Conservation (phyloP, 2,329 filamentous ascomycete genomes). For the Periglandula ipomoeae region DNA sequence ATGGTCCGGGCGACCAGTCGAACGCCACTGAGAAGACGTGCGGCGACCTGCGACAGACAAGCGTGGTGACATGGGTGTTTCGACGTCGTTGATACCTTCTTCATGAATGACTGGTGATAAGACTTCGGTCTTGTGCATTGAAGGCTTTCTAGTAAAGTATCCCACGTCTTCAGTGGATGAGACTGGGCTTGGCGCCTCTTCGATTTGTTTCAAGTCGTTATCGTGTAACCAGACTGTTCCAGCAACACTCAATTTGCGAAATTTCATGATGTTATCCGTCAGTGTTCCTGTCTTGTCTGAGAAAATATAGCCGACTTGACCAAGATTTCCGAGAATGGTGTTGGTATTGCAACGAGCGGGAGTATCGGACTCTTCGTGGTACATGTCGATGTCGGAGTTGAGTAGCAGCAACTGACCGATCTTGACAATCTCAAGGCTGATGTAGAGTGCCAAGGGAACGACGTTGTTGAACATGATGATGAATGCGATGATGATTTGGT, state of each 20-base stretch:
- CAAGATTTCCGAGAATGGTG: slow-evolving; percentile 89
- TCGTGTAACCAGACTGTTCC: slow-evolving; percentile 86
- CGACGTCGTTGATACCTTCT: slow-evolving; percentile 15
- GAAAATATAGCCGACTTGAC: slow-evolving; percentile 83
- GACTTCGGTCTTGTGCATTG: slow-evolving; percentile 19
- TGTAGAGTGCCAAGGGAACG: slow-evolving; percentile 83
- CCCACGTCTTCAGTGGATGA: slow-evolving; percentile 2
- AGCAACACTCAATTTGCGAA: slow-evolving; percentile 83
- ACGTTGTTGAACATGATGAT: slow-evolving; percentile 97
- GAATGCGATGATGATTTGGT: slow-evolving; percentile 79
- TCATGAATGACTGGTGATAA: slow-evolving; percentile 22
- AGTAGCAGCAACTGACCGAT: slow-evolving; percentile 69
- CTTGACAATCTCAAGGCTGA: slow-evolving; percentile 83
- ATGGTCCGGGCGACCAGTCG: slow-evolving; percentile 37
- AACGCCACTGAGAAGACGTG: slow-evolving; percentile 42
- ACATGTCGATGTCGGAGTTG: slow-evolving; percentile 81
- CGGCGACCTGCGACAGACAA: slow-evolving; percentile 28
- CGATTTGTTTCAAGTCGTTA: slow-evolving; percentile 45
- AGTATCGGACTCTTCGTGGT: slow-evolving; percentile 73
- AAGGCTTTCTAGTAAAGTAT: slow-evolving; percentile 13
- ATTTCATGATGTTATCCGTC: slow-evolving; percentile 93
- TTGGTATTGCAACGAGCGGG: slow-evolving; percentile 86
- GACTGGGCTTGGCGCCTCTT: slow-evolving; percentile 16
- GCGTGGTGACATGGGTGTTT: slow-evolving; percentile 19
- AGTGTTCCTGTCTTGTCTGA: slow-evolving; percentile 93